phyloP scores from a whole-genome alignment of 2,329 filamentous ascomycete species.

The Aaosphaeria arxii region DNA sequence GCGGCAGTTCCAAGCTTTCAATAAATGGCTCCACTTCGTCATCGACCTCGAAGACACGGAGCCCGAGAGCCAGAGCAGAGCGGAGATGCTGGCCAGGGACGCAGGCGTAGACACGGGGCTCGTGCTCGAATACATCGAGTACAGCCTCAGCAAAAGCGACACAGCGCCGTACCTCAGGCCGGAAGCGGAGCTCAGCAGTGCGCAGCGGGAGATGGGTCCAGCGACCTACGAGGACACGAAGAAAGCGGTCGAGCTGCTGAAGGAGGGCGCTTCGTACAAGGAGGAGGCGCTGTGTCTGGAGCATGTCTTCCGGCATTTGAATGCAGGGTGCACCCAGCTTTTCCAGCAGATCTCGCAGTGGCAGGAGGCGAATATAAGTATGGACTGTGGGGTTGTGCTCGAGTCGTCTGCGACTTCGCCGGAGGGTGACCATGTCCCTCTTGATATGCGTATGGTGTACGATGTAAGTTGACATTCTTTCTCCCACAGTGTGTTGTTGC shows the following conservation, averaged over 20 bases:
- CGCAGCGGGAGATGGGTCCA: conserved; percentile 3
- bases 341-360: conserved; percentile 42
- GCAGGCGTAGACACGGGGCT: conserved; percentile 69
- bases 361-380: conserved; percentile 59
- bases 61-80: conserved; percentile 53
- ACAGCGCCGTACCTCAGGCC: conserved; percentile 57
- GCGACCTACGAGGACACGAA: conserved; percentile 29
- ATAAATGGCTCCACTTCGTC: conserved; percentile 77
- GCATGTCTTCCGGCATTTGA: conserved; percentile 31
- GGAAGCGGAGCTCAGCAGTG: conserved; percentile 32
- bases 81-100: conserved; percentile 76
- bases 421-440: conserved; percentile 9
- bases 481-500: not conserved
- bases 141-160: conserved; percentile 64
- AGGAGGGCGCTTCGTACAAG: conserved; percentile 43
- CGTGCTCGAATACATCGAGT: conserved; percentile 74
- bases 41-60: conserved; percentile 74
- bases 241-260: conserved; percentile 33
- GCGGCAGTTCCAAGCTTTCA: conserved; percentile 73
- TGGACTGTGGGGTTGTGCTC: conserved; percentile 59
- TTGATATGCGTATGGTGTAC: conserved; percentile 59
- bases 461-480: conserved; percentile 37
- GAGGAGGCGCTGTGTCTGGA: conserved; percentile 40
- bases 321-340: conserved; percentile 27
- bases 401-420: conserved; percentile 35